Percentiles rank a stretch among this genome's conserved stretches.
phyloP scores from a whole-genome alignment of 805 yeast species.

The Priceomyces melissophilus region DNA sequence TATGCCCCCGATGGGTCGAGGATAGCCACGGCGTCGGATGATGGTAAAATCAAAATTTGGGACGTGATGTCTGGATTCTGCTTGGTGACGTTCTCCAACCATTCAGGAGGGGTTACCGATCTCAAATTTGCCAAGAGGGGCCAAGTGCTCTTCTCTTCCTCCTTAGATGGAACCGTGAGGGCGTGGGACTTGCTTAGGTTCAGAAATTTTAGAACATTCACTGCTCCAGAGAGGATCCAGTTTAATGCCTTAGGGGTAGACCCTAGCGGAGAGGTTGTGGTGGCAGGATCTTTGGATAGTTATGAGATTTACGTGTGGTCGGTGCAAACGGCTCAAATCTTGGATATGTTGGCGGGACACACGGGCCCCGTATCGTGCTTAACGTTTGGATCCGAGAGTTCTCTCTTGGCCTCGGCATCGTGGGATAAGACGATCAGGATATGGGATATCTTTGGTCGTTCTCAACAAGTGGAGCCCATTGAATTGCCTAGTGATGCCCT shows the following conservation, averaged over 20 bases:
- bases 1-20: conserved; percentile 95
- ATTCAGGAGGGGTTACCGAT: conserved; percentile 82
- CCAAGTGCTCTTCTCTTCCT: conserved; percentile 85
- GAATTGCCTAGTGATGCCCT: conserved; percentile 82
- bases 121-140: conserved; percentile 87
- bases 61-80: conserved; percentile 91
- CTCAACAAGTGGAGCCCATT: conserved; percentile 87
- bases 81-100: conserved; percentile 87
- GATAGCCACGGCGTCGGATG: conserved; percentile 91
- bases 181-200: conserved; percentile 95
- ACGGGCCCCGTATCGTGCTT: conserved; percentile 92
- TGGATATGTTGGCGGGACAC: conserved; percentile 88
- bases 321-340: conserved; percentile 88
- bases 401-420: conserved; percentile 80
- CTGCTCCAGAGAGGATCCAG: conserved; percentile 85
- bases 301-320: conserved; percentile 96
- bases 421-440: conserved; percentile 95
- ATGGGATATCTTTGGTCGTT: conserved; percentile 89
- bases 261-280: conserved; percentile 94
- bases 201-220: conserved; percentile 91
- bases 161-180: conserved; percentile 93
- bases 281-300: conserved; percentile 89
- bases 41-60: conserved; percentile 96
- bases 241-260: conserved; percentile 90
- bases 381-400: conserved; percentile 77